These are phyloP conservation scores for Dimocarpus longan DNA, from an alignment of 345 rosid species.

Conservation along the genomic window DNA sequence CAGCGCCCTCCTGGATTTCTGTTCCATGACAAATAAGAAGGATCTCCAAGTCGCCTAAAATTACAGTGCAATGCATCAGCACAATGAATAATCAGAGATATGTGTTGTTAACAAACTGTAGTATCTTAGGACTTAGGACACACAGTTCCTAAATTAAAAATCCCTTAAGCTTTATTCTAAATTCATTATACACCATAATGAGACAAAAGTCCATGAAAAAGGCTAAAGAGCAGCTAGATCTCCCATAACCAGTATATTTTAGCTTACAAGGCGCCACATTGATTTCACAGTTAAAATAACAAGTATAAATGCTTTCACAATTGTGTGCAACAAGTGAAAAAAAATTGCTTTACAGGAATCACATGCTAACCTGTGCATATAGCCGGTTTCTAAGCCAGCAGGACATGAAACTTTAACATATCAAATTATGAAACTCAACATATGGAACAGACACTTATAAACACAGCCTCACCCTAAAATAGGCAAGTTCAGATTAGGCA, in stretches of 20 bases:
- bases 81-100: neutral
- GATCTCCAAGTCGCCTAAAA: slow-evolving; percentile 92
- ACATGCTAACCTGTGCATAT: neutral
- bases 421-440: neutral
- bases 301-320: neutral
- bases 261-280: neutral
- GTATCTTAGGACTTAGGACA: no score
- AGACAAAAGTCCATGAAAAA: neutral
- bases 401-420: neutral
- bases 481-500: neutral
- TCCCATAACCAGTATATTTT: neutral
- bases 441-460: neutral
- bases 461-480: neutral
- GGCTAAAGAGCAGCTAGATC: neutral
- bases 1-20: slow-evolving; percentile 71
- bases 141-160: neutral
- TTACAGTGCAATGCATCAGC: slow-evolving; percentile 1
- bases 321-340: neutral
- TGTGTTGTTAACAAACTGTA: neutral
- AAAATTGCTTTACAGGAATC: neutral
- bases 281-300: neutral
- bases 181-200: neutral
- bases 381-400: neutral
- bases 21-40: slow-evolving; percentile 96
- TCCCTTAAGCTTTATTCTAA: neutral